Evolutionary conservation across 139 green algal species (phyloP), one percentile per base, ranked within the genome.

Genomic region (Chlorella sp.): DNA sequence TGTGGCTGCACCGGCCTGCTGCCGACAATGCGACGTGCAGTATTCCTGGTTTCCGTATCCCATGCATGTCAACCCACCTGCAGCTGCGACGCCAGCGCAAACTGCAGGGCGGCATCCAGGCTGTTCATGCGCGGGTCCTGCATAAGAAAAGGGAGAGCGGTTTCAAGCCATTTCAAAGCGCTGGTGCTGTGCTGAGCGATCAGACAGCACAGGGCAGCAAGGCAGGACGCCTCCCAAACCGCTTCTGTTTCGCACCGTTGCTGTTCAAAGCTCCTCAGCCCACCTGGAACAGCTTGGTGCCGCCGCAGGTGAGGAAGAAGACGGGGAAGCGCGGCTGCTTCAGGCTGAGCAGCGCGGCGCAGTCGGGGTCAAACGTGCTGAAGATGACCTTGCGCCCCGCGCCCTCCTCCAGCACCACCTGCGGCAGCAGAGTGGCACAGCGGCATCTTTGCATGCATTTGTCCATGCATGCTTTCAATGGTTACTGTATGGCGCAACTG

Each of bases 301-400:
- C 89, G 34, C 76, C 87, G 82, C 87, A 91, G 3, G 89, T 91
- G 54, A 92, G 80, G 84, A 92, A 92, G 54, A 92, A 87, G 20
- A 92, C 89, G 16, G 86, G 82, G 75, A 82, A 91, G 74, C 87
- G 81, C 11, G 86, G 83, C 72, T 91, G 87, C 76, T 92, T 92
- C 17, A 92, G 88, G 38, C 43, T 51, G 28, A 91, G 76, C 36
- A 92, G 84, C 20, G 84, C 87, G 36, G 87, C 87, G 82, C 81
- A 88, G 56, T 90, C 89, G 44, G 89, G 87, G 84, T 92, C 89
- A 80, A 92, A 92, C 24, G 89, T 87, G 43, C 60, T 84, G 84
- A 92, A 92, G 69, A 92, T 91, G 67, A 92, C 76, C 41, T 80
- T 84, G 48, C 89, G 70, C 20, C 65, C 67, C 3, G 46, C 32